A percentile compares a stretch with the other conserved stretches of the same genome.
Evolutionary conservation across 148 eudicot genomes (phyloP).

Genomic region (Selenicereus undatus): DNA sequence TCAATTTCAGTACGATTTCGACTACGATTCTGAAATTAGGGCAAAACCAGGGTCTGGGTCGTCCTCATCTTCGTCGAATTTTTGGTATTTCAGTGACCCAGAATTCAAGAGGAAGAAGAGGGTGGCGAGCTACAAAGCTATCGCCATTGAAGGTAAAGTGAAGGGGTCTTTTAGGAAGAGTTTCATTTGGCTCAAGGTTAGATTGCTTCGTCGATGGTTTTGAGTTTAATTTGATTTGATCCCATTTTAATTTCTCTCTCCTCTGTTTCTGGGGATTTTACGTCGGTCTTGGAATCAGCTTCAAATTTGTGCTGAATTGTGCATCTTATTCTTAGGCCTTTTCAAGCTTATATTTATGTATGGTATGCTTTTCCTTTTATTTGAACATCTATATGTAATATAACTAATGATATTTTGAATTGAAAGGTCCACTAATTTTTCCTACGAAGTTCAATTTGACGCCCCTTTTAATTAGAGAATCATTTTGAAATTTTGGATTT

Average conservation of each 20-base stretch:
- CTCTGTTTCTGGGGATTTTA: not conserved
- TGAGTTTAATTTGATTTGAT: constrained; percentile 5
- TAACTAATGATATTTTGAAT: no score
- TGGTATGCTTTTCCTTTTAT: no score
- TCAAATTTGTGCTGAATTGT: no score
- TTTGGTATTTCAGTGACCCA: constrained; percentile 56
- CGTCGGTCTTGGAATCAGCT: not conserved
- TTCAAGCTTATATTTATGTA: no score
- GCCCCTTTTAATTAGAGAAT: no score
- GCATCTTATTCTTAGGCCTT: no score
- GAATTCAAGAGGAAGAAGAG: constrained; percentile 81
- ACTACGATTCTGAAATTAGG: constrained; percentile 36
- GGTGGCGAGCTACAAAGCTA: constrained; percentile 68
- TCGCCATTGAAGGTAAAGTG: constrained; percentile 68
- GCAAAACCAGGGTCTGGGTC: constrained; percentile 18
- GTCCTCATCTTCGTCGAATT: constrained; percentile 34
- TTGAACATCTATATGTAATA: no score
- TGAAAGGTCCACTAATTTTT: no score
- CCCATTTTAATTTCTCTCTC: not conserved
- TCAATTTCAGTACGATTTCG: constrained; percentile 16
- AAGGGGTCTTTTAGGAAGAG: constrained; percentile 73
- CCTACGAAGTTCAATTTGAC: no score
- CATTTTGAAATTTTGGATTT: no score
- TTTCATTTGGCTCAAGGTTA: constrained; percentile 59
- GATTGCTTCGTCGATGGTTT: constrained; percentile 43